Conservation (phyloP, 2,329 filamentous ascomycete genomes). For the Diaporthe sp. region DNA sequence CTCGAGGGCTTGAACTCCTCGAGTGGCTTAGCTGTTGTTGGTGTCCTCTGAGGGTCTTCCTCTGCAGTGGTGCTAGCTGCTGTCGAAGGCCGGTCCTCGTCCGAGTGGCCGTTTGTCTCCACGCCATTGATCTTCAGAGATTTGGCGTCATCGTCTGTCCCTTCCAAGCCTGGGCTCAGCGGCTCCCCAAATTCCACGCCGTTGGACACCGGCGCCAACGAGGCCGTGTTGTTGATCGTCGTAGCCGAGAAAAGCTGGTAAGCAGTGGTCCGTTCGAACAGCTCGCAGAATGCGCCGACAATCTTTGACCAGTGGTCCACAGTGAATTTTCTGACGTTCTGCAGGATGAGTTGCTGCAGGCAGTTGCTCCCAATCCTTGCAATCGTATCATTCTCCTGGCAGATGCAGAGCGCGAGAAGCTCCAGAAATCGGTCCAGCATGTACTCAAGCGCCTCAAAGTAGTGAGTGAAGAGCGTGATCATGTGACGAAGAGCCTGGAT, state of each 20-base stretch:
- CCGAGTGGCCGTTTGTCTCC: slow-evolving; percentile 57
- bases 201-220: slow-evolving; percentile 66
- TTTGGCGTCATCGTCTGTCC: slow-evolving; percentile 62
- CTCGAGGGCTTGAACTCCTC: slow-evolving; percentile 90
- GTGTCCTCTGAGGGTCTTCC: slow-evolving; percentile 54
- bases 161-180: slow-evolving; percentile 58
- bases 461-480: slow-evolving; percentile 99
- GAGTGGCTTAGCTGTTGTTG: slow-evolving; percentile 58
- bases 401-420: slow-evolving; percentile 94
- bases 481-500: slow-evolving; percentile 98
- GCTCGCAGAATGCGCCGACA: slow-evolving; percentile 93
- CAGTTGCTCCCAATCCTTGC: slow-evolving; percentile 98
- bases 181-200: slow-evolving; percentile 65
- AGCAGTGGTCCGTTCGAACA: slow-evolving; percentile 95
- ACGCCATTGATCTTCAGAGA: slow-evolving; percentile 73
- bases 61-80: slow-evolving; percentile 48
- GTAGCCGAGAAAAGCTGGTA: slow-evolving; percentile 95
- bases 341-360: slow-evolving; percentile 93
- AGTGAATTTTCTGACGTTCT: slow-evolving; percentile 94
- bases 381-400: slow-evolving; percentile 98
- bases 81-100: slow-evolving; percentile 48
- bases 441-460: slow-evolving; percentile 95
- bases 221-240: slow-evolving; percentile 67
- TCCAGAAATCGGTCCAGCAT: slow-evolving; percentile 99
- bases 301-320: slow-evolving; percentile 93